Evolutionary conservation across 345 rosid genomes (phyloP), one percentile per base, ranked within the genome.

Genomic region (Camelina hispida): DNA sequence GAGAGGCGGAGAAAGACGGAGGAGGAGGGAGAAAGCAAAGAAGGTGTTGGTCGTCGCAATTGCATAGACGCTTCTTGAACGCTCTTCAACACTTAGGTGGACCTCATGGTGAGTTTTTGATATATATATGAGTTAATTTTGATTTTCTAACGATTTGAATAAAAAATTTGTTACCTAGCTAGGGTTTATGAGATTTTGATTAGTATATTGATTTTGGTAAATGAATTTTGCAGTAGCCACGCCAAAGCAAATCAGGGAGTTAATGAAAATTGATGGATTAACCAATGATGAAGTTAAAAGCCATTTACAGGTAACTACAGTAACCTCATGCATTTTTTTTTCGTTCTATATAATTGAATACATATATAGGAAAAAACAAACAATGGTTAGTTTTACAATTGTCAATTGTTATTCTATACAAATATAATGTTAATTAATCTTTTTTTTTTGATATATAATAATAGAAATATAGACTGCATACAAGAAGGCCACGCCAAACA

Each of bases 1-100:
- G 86, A 81, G 55, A 80, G 72, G 62, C 46, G 52, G 93, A 86
- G 54, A 86, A 83, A 60, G 93, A 82, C 23, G 80, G 58, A 20
- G 61, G 69, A 20, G 61, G 81, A 50, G 78, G 84, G 61, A 84
- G 93, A 67, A 95, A 95, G 74, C 91, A 83, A 60, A 78, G 99
- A 71, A 87, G 99, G 80, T 87, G 91, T 68, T 95, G 99, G 99
- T 92, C 97, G 18, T 89, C 96, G 54, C 97, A 90, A 79, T 79
- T 95, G 81, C 99, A 92, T 72, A 78, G 93, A 74, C 83, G 89
- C 28, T 95, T 95, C 84, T 73, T 90, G 61, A 86, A 86, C 42
- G 89, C 99, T 56, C 99, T 95, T 69, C 91, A 89, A 68, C 97
- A 92, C 55, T 97, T 95, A 16, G 99, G 99, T 35, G 97, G 99